Conservation (phyloP, 352 stramenopile species). For the Plasmopara viticola region DNA sequence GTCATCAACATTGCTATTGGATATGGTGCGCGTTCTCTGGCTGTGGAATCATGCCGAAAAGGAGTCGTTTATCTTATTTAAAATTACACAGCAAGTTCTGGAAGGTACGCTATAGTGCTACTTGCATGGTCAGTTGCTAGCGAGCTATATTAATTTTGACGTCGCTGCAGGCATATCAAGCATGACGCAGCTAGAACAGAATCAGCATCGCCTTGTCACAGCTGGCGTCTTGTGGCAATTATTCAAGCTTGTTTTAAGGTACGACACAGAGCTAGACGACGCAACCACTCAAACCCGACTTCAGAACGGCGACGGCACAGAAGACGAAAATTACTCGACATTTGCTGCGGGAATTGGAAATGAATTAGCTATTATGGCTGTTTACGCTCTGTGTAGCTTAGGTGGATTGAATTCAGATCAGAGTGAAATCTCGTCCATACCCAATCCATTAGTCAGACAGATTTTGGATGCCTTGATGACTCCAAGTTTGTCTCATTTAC, state of each 20-base stretch:
- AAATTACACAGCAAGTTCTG: slow-evolving; percentile 66
- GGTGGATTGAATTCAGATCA: slow-evolving; percentile 50
- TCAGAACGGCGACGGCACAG: slow-evolving; percentile 27
- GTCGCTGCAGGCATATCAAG: slow-evolving; percentile 41
- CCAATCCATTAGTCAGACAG: slow-evolving; percentile 35
- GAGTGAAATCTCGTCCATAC: slow-evolving; percentile 42
- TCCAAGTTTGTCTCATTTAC: slow-evolving; percentile 56
- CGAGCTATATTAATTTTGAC: slow-evolving; percentile 1
- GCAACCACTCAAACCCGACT: slow-evolving; percentile 33
- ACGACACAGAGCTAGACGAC: slow-evolving; percentile 59
- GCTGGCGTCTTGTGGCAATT: slow-evolving; percentile 67
- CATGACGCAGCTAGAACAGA: slow-evolving; percentile 49
- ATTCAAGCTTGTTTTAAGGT: slow-evolving; percentile 57
- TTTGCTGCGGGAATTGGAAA: slow-evolving; percentile 59
- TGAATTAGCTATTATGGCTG: slow-evolving; percentile 62
- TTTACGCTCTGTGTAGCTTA: slow-evolving; percentile 61
- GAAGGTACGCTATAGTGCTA: slow-evolving; percentile 38
- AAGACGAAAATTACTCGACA: slow-evolving; percentile 34
- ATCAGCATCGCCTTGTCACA: slow-evolving; percentile 47
- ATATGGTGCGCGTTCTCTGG: slow-evolving; percentile 72
- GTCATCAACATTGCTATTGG: slow-evolving; percentile 54
- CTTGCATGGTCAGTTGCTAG: neutral
- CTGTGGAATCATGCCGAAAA: slow-evolving; percentile 52
- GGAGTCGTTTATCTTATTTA: slow-evolving; percentile 46
- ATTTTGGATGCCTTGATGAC: slow-evolving; percentile 59